Evolutionary conservation across 1,284 basidiomycete species (phyloP), one percentile per base, ranked within the genome.

Genomic region (Thecaphora thlaspeos): DNA sequence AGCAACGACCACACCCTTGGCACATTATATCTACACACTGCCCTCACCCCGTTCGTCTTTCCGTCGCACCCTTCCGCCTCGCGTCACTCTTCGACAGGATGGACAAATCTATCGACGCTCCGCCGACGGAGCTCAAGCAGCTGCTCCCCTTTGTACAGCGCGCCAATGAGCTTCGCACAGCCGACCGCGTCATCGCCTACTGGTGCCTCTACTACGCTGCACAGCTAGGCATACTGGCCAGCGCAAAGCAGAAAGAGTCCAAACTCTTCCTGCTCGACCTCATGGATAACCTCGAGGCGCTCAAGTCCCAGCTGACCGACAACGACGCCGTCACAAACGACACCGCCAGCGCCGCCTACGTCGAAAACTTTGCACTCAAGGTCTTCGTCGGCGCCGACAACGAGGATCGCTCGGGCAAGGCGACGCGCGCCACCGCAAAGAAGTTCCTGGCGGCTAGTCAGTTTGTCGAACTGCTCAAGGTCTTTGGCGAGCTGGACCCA

Each of bases 171-270:
- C 83, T 95, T 57, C 84, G 83, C 46, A 81, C 81, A 15, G 86
- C 87, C 53, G 91, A 97, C 68, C 88, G 90, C 3, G 82, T 92
- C 46, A 86, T 97, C 64, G 83, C 90, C 1, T 97, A 97, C 78
- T 97, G 93, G 93, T 93, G 92, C 90, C 80, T 70, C 46, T 96
- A 92, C 81, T 87, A 91, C 78, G 93, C 91, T 41, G 89, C 90
- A 0, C 89, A 95, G 78, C 80, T 88, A 38, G 92, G 91, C 45
- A 88, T 97, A 70, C 82, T 50, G 1, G 85, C 80, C 84, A 87
- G 80, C 79, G 82, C 66, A 82, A 85, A 75, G 81, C 86, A 81
- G 3, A 80, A 58, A 0, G 70, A 83, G 26, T 86, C 87, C 2
- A 87, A 89, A 40, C 81, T 82, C 36, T 86, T 89, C 58, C 84